Conservation (phyloP, 805 yeast species). For the Scheffersomyces amazonensis region DNA sequence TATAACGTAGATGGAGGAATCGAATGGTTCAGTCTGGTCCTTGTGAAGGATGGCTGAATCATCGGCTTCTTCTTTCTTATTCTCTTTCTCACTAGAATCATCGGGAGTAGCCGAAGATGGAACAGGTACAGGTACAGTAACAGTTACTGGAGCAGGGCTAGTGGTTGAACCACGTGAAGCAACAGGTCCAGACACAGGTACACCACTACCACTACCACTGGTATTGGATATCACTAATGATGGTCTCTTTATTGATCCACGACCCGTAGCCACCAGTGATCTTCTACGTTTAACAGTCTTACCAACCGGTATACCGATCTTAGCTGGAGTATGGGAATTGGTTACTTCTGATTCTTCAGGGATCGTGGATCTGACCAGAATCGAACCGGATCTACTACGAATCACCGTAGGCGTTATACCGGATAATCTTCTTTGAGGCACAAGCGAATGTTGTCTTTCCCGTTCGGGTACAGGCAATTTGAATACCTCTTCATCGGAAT, state of each 20-base stretch:
- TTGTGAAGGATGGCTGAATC: neutral
- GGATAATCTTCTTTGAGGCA: constrained; percentile 33
- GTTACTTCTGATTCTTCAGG: constrained; percentile 11
- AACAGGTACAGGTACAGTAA: constrained; percentile 7
- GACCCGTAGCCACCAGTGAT: constrained; percentile 15
- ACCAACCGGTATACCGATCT: constrained; percentile 36
- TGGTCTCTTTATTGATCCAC: constrained; percentile 6
- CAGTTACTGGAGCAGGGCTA: constrained; percentile 12
- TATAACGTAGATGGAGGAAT: constrained; percentile 19
- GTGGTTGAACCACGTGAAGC: constrained; percentile 1
- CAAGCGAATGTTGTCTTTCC: constrained; percentile 27
- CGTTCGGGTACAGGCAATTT: constrained; percentile 19
- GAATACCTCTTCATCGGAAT: constrained; percentile 28
- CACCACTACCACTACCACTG: neutral
- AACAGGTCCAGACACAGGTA: neutral
- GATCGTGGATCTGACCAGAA: constrained; percentile 18
- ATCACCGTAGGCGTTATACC: constrained; percentile 26
- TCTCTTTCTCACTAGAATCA: constrained; percentile 7
- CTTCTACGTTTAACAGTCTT: constrained; percentile 28
- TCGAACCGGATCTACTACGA: constrained; percentile 26
- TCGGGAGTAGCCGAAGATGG: constrained; percentile 1
- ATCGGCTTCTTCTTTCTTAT: constrained; percentile 2
- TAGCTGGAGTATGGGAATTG: constrained; percentile 21
- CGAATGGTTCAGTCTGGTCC: constrained; percentile 8
- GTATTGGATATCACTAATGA: neutral